phyloP scores from a whole-genome alignment of 2,329 filamentous ascomycete species.

The Cyphellophora attinorum region DNA sequence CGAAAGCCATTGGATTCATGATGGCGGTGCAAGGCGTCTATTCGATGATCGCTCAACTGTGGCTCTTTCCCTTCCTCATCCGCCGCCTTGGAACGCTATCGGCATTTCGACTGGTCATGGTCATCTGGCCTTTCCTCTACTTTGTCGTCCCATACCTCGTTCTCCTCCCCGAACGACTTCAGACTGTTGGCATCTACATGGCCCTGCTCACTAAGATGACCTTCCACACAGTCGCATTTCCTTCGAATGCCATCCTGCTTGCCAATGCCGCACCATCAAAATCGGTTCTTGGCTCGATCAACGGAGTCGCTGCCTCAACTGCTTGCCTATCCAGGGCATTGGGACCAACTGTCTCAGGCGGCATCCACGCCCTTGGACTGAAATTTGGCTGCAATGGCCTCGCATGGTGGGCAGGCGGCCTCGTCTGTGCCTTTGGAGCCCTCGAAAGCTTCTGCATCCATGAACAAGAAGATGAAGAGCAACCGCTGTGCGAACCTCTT shows the following conservation, averaged over 20 bases:
- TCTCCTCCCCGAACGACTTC: slow-evolving; percentile 62
- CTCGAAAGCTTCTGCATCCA: slow-evolving; percentile 67
- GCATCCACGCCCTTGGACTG: slow-evolving; percentile 73
- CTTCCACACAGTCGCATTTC: slow-evolving; percentile 83
- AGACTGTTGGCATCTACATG: slow-evolving; percentile 65
- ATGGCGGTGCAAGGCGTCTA: slow-evolving; percentile 82
- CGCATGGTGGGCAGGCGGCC: slow-evolving; percentile 83
- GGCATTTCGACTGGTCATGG: slow-evolving; percentile 71
- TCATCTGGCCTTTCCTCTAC: slow-evolving; percentile 82
- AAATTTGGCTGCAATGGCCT: slow-evolving; percentile 74
- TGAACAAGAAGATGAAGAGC: slow-evolving; percentile 45
- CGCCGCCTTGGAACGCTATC: slow-evolving; percentile 66
- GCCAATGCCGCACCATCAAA: slow-evolving; percentile 80
- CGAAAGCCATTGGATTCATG: slow-evolving; percentile 77
- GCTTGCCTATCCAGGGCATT: slow-evolving; percentile 83
- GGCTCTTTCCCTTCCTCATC: slow-evolving; percentile 73
- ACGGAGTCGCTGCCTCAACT: slow-evolving; percentile 82
- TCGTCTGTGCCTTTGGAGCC: slow-evolving; percentile 66
- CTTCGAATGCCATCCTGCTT: slow-evolving; percentile 78
- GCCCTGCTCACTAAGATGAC: slow-evolving; percentile 88
- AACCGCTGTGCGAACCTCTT: slow-evolving; percentile 21
- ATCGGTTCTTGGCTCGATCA: slow-evolving; percentile 79
- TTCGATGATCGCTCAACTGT: slow-evolving; percentile 75
- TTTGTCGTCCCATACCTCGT: slow-evolving; percentile 80
- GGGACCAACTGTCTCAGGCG: slow-evolving; percentile 77